These are phyloP conservation scores for Carex pumila DNA, from an alignment of 176 grass and related monocot genomes.

Conservation along the genomic window DNA sequence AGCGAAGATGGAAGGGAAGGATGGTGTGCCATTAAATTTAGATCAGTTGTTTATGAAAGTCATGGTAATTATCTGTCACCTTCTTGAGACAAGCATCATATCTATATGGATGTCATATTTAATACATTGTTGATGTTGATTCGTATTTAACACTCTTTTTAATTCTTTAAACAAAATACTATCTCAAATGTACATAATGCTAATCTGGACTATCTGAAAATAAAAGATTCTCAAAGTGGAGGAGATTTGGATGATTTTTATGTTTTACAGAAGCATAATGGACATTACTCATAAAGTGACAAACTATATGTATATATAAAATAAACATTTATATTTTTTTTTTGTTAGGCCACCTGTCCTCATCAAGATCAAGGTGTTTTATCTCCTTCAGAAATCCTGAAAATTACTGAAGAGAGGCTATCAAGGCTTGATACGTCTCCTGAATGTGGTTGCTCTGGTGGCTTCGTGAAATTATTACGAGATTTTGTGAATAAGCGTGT, in stretches of 20 bases:
- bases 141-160: not conserved
- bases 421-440: constrained; percentile 35
- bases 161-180: not conserved
- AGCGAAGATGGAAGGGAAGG: constrained; percentile 94
- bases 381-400: constrained; percentile 45
- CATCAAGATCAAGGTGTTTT: constrained; percentile 40
- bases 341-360: constrained; percentile 77
- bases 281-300: not conserved
- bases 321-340: constrained; percentile 4
- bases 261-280: not conserved
- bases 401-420: constrained; percentile 50
- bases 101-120: not conserved
- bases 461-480: constrained; percentile 49
- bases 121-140: not conserved
- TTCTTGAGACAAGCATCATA: not conserved
- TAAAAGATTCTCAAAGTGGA: not conserved
- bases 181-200: not conserved
- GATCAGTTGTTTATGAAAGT: constrained; percentile 97
- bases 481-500: constrained; percentile 54
- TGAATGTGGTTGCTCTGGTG: constrained; percentile 53
- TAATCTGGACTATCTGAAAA: not conserved
- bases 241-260: not conserved
- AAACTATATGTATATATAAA: not conserved
- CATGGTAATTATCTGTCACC: constrained; percentile 50
- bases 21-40: constrained; percentile 87